Conservation (phyloP, 2,329 filamentous ascomycete species). For the Claviceps digitariae region DNA sequence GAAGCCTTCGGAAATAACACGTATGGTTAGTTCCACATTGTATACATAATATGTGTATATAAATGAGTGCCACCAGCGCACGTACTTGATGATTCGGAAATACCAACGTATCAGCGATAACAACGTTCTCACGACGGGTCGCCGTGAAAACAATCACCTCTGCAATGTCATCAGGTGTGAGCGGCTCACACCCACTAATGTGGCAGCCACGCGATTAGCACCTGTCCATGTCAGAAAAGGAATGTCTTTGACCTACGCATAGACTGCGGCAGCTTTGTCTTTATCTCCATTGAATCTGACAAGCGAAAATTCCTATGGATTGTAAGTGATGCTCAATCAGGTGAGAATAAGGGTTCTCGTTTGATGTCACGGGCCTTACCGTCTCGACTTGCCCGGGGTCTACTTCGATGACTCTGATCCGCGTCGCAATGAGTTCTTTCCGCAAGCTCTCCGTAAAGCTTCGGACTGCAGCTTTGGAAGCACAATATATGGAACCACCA, state of each 20-base stretch:
- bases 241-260: conserved; percentile 43
- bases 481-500: conserved; percentile 84
- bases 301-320: conserved; percentile 62
- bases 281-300: conserved; percentile 84
- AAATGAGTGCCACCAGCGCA: background rate
- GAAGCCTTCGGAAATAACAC: conserved; percentile 14
- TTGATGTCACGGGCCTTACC: conserved; percentile 21
- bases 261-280: conserved; percentile 78
- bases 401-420: conserved; percentile 74
- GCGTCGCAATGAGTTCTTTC: conserved; percentile 67
- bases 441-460: conserved; percentile 73
- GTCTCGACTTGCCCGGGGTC: conserved; percentile 92
- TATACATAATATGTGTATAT: background rate
- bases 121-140: conserved; percentile 76
- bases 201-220: background rate
- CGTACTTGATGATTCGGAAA: conserved; percentile 80
- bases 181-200: conserved; percentile 56
- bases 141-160: conserved; percentile 81
- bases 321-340: conserved; percentile 3
- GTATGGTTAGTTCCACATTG: background rate
- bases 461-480: conserved; percentile 78
- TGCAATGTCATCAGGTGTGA: conserved; percentile 83
- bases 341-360: background rate
- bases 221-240: background rate
- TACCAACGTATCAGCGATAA: conserved; percentile 74